Evolutionary conservation across 495 filamentous ascomycete species (phyloP), one percentile per base, ranked within the genome.

Genomic region (Penicillium cataractarum): DNA sequence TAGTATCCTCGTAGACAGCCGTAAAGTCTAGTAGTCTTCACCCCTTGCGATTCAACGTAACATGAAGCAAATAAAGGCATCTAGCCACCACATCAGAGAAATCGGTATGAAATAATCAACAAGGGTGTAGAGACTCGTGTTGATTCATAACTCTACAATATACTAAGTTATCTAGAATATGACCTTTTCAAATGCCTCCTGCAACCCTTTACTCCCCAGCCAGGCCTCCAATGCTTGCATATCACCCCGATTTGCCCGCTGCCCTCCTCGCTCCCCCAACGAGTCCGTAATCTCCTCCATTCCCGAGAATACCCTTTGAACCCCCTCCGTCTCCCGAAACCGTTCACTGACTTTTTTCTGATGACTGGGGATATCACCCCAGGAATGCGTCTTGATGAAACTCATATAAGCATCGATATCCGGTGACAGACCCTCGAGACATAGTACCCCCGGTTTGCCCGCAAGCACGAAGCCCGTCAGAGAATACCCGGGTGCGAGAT

Each of bases 201-300:
- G 68, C 24, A 79, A 55, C 8, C 75, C 76, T 49, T 63, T 67
- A 6, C 24, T 57, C 27, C 59, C 46, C 8, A 79, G 32, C 76
- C 76, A 79, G 9, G 66, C 74, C 60, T 79, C 76, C 56, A 79
- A 53, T n/a, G 76, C 76, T 63, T 79, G 76, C 76, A 79, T 79
- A 71, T 79, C 76, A n/a, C 76, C 76, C 12, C 76, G 68, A 65
- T 79, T 79, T 0, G 76, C 76, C 35, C 76, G 63, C 60, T 79
- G 74, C 4, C 76, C 76, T 39, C 76, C 65, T 24, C 76, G 63
- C 27, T 72, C 75, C 6, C 76, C 76, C 13, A 79, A 53, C 13
- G 75, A 74, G 51, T 78, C 74, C 17, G 76, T 79, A 26, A 79
- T 79, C 50, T 79, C 76, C 63, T 78, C 70, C 76, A 79, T 79